These are phyloP conservation scores for Cladosporium velox DNA, from an alignment of 2,329 filamentous ascomycete species.

Conservation along the genomic window DNA sequence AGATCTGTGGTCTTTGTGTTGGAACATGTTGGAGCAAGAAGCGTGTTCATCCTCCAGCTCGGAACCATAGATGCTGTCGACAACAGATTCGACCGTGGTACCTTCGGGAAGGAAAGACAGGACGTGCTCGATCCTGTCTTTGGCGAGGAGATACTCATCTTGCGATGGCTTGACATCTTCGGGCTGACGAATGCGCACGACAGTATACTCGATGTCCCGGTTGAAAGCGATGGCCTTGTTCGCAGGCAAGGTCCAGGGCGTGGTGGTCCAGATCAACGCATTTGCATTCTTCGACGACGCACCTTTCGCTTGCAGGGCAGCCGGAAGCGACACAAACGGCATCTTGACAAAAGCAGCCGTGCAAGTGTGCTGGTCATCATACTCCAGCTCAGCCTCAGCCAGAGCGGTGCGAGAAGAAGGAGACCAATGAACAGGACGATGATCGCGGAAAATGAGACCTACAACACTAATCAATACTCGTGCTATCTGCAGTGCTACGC, in stretches of 20 bases:
- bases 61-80: conserved; percentile 62
- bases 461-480: conserved; percentile 20
- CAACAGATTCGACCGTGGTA: conserved; percentile 48
- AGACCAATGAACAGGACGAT: conserved; percentile 86
- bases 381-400: conserved; percentile 83
- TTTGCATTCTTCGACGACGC: conserved; percentile 58
- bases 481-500: conserved; percentile 13
- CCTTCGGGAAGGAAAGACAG: conserved; percentile 54
- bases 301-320: conserved; percentile 41
- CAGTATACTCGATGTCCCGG: conserved; percentile 69
- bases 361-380: conserved; percentile 72
- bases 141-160: conserved; percentile 67
- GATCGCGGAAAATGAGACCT: conserved; percentile 73
- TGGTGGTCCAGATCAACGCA: conserved; percentile 98
- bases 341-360: conserved; percentile 79
- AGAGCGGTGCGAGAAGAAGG: conserved; percentile 76
- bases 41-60: conserved; percentile 57
- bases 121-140: conserved; percentile 66
- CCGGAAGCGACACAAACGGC: conserved; percentile 58
- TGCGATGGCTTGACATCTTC: not conserved
- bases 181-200: conserved; percentile 54
- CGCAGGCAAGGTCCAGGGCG: conserved; percentile 93
- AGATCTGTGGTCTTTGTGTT: conserved; percentile 51
- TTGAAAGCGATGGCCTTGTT: conserved; percentile 88
- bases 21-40: conserved; percentile 35